A percentile compares a stretch with the other conserved stretches of the same genome.
phyloP scores from a whole-genome alignment of 257 asterid genomes.

The Scutellaria minor region DNA sequence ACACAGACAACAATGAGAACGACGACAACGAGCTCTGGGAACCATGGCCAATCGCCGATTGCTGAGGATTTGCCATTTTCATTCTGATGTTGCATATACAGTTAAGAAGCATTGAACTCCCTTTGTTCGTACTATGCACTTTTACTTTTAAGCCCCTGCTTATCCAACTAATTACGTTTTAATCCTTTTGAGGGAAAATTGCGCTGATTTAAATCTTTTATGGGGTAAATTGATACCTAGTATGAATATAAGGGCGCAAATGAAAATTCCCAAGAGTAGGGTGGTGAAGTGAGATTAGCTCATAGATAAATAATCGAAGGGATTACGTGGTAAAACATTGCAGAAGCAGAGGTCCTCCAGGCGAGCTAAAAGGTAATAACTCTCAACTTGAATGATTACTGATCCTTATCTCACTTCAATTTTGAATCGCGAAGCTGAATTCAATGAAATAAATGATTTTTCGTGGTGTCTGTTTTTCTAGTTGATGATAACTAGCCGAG shows the following conservation, averaged over 20 bases:
- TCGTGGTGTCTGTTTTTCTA: background rate
- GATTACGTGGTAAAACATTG: no score
- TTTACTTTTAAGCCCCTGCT: no score
- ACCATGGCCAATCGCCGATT: slow-evolving; percentile 57
- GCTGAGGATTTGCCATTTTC: slow-evolving; percentile 52
- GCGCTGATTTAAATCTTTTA: no score
- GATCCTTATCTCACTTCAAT: background rate
- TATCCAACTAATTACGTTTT: no score
- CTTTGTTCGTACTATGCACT: no score
- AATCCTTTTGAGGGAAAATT: no score
- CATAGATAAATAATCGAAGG: no score
- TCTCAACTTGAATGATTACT: slow-evolving; percentile 1
- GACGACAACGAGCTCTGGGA: slow-evolving; percentile 53
- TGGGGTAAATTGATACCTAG: no score
- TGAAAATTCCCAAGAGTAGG: no score
- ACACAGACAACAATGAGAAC: slow-evolving; percentile 48
- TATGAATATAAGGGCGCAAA: no score
- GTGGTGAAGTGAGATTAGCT: no score
- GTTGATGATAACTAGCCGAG: background rate
- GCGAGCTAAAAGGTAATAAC: slow-evolving; percentile 17
- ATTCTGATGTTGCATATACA: background rate
- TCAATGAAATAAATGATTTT: background rate
- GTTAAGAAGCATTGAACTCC: background rate
- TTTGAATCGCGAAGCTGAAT: slow-evolving; percentile 11
- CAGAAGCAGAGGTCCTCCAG: background rate